phyloP scores from a whole-genome alignment of 192 early-diverging fungal species.

The Gryganskiella cystojenkinii region DNA sequence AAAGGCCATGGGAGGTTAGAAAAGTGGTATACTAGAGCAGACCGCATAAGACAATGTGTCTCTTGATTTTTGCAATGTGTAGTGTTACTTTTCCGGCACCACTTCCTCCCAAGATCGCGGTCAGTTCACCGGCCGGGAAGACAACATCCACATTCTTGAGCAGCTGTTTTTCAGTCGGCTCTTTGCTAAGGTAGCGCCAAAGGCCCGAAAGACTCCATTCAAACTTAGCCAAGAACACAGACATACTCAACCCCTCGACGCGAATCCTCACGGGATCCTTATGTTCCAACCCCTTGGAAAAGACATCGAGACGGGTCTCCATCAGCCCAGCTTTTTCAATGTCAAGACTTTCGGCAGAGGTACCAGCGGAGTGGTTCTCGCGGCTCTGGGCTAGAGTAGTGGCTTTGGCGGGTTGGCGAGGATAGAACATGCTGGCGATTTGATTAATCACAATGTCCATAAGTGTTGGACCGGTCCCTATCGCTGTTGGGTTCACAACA shows the following conservation, averaged over 20 bases:
- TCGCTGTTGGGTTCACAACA: slow-evolving; percentile 39
- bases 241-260: slow-evolving; percentile 10
- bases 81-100: slow-evolving; percentile 32
- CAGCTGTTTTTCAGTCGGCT: background rate
- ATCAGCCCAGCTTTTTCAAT: slow-evolving; percentile 8
- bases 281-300: slow-evolving; percentile 30
- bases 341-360: slow-evolving; percentile 9
- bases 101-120: slow-evolving; percentile 31
- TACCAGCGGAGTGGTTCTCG: background rate
- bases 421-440: slow-evolving; percentile 6
- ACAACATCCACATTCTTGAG: slow-evolving; percentile 6
- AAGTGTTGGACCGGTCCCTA: slow-evolving; percentile 37
- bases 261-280: slow-evolving; percentile 42
- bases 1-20: background rate
- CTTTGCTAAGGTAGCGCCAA: background rate
- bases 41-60: no score
- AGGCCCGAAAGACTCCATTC: no score
- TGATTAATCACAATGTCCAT: slow-evolving; percentile 41
- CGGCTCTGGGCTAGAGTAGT: background rate
- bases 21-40: no score
- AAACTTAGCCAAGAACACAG: no score
- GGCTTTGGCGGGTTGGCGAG: no score
- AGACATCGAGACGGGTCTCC: slow-evolving; percentile 44
- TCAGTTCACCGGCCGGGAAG: slow-evolving; percentile 7
- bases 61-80: no score